Evolutionary conservation across 2,329 filamentous ascomycete genomes (phyloP).

Genomic region (Neoarthrinium moseri): DNA sequence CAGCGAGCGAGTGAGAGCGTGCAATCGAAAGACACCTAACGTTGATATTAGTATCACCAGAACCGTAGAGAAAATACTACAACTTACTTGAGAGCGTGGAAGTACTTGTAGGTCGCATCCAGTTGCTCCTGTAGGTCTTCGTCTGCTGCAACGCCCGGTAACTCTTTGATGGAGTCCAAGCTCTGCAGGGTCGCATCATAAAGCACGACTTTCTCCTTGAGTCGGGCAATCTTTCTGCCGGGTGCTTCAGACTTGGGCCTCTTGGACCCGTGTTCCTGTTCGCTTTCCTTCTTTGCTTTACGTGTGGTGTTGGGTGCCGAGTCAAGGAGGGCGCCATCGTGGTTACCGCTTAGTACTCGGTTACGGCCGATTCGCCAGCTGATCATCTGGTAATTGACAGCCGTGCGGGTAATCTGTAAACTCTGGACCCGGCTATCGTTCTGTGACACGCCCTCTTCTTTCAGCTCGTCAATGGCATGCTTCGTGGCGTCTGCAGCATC

Average conservation of each 20-base stretch:
- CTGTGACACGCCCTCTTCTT: constrained; percentile 77
- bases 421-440: constrained; percentile 88
- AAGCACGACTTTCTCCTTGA: constrained; percentile 84
- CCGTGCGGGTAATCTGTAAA: constrained; percentile 86
- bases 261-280: constrained; percentile 50
- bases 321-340: constrained; percentile 69
- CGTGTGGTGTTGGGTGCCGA: constrained; percentile 43
- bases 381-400: constrained; percentile 90
- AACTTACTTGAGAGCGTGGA: constrained; percentile 79
- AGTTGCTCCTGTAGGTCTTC: constrained; percentile 72
- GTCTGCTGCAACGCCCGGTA: constrained; percentile 88
- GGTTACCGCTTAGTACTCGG: constrained; percentile 77
- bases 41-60: constrained; percentile 10
- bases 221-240: constrained; percentile 72
- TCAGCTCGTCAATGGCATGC: constrained; percentile 86
- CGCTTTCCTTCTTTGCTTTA: constrained; percentile 54
- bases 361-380: constrained; percentile 95
- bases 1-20: constrained; percentile 75
- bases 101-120: constrained; percentile 78
- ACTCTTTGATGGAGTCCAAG: constrained; percentile 82
- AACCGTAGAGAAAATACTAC: background rate
- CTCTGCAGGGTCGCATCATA: constrained; percentile 92
- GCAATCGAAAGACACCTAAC: constrained; percentile 77
- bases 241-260: constrained; percentile 53
- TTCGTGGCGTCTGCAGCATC: constrained; percentile 94